Evolutionary conservation across 208 protist genomes (phyloP).

Genomic region (Acanthamoeba lenticulata): DNA sequence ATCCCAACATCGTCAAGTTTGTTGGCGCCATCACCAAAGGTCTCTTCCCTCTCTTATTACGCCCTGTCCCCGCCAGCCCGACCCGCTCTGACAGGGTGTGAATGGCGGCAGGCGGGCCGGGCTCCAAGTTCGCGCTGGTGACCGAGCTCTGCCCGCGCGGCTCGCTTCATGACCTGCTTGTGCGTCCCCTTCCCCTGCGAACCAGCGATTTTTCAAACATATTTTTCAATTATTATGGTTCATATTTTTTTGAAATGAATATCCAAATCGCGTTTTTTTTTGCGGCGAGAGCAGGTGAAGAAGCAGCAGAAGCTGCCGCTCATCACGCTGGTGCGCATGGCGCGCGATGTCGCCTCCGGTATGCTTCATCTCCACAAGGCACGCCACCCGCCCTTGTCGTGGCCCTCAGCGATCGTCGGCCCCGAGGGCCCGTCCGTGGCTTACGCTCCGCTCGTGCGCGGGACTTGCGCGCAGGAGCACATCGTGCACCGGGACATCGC

Average conservation of each 20-base stretch:
- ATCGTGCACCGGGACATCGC: constrained; percentile 45
- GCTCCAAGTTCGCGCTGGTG: neutral
- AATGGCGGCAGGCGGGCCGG: neutral
- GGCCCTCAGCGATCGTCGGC: too few species aligned
- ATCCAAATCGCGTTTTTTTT: too few species aligned
- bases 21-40: constrained; percentile 37
- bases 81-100: neutral
- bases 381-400: too few species aligned
- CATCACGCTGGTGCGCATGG: constrained; percentile 4
- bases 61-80: neutral
- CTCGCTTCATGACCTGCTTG: constrained; percentile 16
- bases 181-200: too few species aligned
- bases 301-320: constrained; percentile 23
- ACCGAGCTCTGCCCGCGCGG: neutral
- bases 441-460: too few species aligned
- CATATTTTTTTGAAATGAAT: too few species aligned
- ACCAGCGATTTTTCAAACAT: too few species aligned
- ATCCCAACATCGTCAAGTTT: constrained; percentile 59
- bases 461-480: too few species aligned
- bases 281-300: constrained; percentile 60
- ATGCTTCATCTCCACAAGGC: constrained; percentile 59
- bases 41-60: neutral
- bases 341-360: neutral
- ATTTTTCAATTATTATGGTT: too few species aligned
- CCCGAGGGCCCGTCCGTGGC: too few species aligned